A percentile compares a stretch with the other conserved stretches of the same genome.
These are phyloP conservation scores for Aspergillus intermedius DNA, from an alignment of 2,329 filamentous ascomycete genomes.

Conservation along the genomic window DNA sequence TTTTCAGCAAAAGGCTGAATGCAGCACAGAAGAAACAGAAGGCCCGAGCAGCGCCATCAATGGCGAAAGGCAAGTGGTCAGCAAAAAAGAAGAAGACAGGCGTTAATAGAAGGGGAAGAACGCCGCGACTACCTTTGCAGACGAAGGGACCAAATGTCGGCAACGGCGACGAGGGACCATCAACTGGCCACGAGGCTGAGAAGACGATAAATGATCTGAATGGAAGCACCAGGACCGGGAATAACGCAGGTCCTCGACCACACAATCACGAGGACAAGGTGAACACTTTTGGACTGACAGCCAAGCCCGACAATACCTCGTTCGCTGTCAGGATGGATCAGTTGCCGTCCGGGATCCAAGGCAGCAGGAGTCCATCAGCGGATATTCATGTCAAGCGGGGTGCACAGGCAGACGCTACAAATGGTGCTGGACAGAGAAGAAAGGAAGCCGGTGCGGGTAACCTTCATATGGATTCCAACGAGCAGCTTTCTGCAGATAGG, in stretches of 20 bases:
- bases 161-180: not conserved
- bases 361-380: no score
- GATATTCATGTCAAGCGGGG: no score
- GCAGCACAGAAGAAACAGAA: not conserved
- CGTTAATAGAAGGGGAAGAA: not conserved
- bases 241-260: no score
- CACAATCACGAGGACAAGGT: no score
- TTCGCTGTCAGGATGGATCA: not conserved
- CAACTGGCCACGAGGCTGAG: not conserved
- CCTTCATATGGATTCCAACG: no score
- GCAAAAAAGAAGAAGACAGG: slow-evolving; percentile 4
- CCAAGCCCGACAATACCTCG: not conserved
- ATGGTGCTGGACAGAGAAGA: not conserved
- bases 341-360: no score
- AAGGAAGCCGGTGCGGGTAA: not conserved
- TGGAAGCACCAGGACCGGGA: not conserved
- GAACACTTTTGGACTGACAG: no score
- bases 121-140: not conserved
- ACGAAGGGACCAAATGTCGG: not conserved
- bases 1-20: not conserved
- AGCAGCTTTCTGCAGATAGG: no score
- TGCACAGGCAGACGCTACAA: no score
- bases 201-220: not conserved
- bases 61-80: not conserved
- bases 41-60: not conserved